phyloP scores from a whole-genome alignment of 2,329 filamentous ascomycete genomes.

The Fusarium haematococcum region DNA sequence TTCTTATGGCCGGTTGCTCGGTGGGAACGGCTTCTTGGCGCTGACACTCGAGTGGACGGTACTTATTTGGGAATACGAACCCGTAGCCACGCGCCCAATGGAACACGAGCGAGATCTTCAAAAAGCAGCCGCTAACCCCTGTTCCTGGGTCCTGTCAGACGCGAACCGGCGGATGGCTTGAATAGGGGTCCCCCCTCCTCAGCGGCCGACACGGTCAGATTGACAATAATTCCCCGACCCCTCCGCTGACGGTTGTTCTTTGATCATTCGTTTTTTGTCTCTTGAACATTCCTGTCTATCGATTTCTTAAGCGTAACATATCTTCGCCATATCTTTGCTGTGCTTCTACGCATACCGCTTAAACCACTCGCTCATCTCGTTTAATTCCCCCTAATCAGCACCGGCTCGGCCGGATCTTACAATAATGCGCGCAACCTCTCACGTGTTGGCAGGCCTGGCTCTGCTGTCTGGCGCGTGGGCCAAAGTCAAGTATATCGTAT shows the following conservation, averaged over 20 bases:
- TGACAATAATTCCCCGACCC: neutral
- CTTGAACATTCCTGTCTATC: neutral
- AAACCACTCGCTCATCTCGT: neutral
- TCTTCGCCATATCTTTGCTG: neutral
- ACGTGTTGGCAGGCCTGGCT: constrained; percentile 9
- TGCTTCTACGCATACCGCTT: neutral
- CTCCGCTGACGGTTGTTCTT: constrained; percentile 1
- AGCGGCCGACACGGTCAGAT: neutral
- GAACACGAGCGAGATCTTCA: neutral
- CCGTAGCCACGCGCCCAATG: neutral
- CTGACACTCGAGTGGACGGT: neutral
- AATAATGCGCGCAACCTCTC: constrained; percentile 12
- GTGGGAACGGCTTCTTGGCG: neutral
- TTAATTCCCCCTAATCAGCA: neutral
- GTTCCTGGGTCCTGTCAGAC: neutral
- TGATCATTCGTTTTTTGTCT: neutral
- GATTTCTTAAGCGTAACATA: neutral
- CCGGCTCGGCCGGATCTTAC: neutral
- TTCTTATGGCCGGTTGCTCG: neutral
- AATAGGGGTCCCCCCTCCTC: constrained; percentile 6
- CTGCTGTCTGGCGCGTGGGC: constrained; percentile 17
- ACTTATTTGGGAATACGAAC: constrained; percentile 9
- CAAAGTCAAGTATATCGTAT: constrained; percentile 24
- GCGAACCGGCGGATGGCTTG: neutral
- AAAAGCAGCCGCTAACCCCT: neutral